Evolutionary conservation across 1,284 basidiomycete species (phyloP), one percentile per base, ranked within the genome.

Genomic region (Chondrostereum purpureum): DNA sequence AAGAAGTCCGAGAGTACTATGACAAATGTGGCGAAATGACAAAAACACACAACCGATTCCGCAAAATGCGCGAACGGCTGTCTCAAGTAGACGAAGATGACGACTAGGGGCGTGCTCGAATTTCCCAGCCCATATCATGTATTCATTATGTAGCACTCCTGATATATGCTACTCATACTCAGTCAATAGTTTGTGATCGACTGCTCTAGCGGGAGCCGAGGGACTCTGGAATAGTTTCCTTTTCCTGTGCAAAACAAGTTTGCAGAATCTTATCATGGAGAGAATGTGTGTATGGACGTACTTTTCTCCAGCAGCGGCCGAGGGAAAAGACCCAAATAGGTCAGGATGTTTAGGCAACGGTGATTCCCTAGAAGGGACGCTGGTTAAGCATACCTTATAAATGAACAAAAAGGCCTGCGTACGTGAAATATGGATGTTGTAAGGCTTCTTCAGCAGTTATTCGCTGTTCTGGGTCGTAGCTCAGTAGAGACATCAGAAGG

Each of bases 341-440:
- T 97, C 93, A n/a, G 93, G 92, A 63, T 99, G 95, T 58, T 99
- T 98, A 0, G 96, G 95, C 33, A 88, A 65, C 0, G 96, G 96
- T 1, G 89, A 84, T 66, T 99, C 96, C 3, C 91, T 94, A 57
- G 34, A 4, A 27, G 43, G 16, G 13, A 27, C 45, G 55, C 20
- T 21, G 13, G 2, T 40, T 38, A 21, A 18, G 38, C n/a, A n/a
- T 37, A 11, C 19, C 14, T 23, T 31, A 22, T 22, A 17, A 39
- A 51, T 49, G 42, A 46, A 39, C 35, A 36, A 38, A 44, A 35
- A 20, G 35, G 50, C 27, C 46, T 19, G 16, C 24, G 27, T 48
- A 93, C 92, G 69, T 80, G 63, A 99, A 99, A 64, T 94, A 99
- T 1, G 86, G 83, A 67, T 99, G 96, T 52, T 83, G 74, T 35